A percentile compares a stretch with the other conserved stretches of the same genome.
phyloP scores from a whole-genome alignment of 352 stramenopile species.

The Aphanomyces cochlioides region DNA sequence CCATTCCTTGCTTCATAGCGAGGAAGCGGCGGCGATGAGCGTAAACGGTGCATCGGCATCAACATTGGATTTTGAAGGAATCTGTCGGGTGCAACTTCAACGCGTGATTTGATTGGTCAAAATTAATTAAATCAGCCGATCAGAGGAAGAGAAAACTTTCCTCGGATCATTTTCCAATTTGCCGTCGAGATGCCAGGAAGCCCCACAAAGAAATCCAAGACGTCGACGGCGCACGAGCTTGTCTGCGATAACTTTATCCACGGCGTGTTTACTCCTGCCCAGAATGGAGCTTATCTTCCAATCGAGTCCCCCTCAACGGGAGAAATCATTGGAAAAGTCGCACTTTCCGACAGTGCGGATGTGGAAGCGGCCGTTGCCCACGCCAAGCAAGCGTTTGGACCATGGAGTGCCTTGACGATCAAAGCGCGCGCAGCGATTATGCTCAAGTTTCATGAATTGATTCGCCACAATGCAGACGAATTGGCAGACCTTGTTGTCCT shows the following conservation, averaged over 20 bases:
- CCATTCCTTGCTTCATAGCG: too few relatives aligned
- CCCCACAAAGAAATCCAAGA: constrained; percentile 17
- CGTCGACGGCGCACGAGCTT: background rate
- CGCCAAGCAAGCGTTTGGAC: constrained; percentile 78
- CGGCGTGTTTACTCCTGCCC: constrained; percentile 51
- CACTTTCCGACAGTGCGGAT: constrained; percentile 75
- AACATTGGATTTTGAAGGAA: too few relatives aligned
- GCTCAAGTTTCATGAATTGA: constrained; percentile 94
- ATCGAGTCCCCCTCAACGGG: constrained; percentile 64
- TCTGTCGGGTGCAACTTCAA: too few relatives aligned
- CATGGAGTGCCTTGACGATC: constrained; percentile 89
- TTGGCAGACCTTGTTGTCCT: constrained; percentile 91
- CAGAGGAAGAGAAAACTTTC: too few relatives aligned
- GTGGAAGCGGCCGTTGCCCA: constrained; percentile 79
- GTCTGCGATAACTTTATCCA: constrained; percentile 61
- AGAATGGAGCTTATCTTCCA: constrained; percentile 44
- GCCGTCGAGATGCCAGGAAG: constrained; percentile 17
- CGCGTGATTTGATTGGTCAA: too few relatives aligned
- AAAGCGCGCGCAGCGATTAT: constrained; percentile 95
- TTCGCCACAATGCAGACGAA: constrained; percentile 87
- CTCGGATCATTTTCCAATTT: background rate
- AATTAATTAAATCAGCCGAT: too few relatives aligned
- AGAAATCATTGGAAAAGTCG: constrained; percentile 72
- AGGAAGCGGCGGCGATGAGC: too few relatives aligned
- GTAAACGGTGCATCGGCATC: too few relatives aligned